These are phyloP conservation scores for Agarophyton chilense DNA, from an alignment of 23 red algal genomes.

Conservation along the genomic window DNA sequence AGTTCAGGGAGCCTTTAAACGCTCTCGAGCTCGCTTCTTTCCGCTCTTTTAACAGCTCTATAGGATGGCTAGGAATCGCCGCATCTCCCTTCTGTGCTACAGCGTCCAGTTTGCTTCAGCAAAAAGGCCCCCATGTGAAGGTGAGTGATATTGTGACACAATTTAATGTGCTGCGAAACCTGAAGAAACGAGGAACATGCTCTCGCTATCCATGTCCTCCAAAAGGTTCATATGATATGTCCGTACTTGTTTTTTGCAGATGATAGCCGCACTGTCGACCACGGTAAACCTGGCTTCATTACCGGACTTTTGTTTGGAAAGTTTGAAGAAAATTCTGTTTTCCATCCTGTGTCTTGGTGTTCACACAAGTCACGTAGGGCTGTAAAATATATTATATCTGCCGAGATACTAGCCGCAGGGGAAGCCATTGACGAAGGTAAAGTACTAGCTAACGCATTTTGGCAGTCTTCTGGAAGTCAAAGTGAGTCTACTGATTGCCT, in stretches of 20 bases:
- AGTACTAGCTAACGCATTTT: neutral
- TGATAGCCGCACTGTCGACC: constrained; percentile 2
- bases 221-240: neutral
- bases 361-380: constrained; percentile 20
- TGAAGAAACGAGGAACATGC: constrained; percentile 27
- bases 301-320: constrained; percentile 25
- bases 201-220: neutral
- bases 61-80: constrained; percentile 13
- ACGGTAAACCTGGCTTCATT: neutral
- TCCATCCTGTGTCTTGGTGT: constrained; percentile 45
- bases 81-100: constrained; percentile 32
- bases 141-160: constrained; percentile 13
- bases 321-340: neutral
- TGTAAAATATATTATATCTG: constrained; percentile 23
- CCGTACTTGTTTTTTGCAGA: constrained; percentile 26
- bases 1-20: neutral
- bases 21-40: constrained; percentile 25
- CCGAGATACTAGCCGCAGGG: constrained; percentile 41
- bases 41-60: constrained; percentile 17
- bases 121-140: neutral
- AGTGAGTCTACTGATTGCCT: neutral
- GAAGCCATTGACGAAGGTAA: constrained; percentile 43
- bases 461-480: neutral
- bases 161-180: neutral
- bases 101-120: neutral